phyloP scores from a whole-genome alignment of 495 filamentous ascomycete genomes.

The Penicillium roqueforti region DNA sequence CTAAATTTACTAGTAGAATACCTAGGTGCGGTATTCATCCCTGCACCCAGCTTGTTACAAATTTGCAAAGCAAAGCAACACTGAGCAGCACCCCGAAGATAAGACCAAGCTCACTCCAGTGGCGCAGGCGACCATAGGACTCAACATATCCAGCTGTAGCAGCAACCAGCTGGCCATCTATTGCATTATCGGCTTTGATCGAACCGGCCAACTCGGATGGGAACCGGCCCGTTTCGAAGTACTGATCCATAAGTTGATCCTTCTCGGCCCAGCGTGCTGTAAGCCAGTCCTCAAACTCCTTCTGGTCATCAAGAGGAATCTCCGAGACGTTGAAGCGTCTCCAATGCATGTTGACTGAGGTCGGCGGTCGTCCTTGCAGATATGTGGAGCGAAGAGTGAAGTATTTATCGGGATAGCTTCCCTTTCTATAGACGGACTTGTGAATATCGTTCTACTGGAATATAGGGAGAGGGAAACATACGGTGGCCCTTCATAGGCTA shows the following conservation, averaged over 20 bases:
- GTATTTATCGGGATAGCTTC: conserved; percentile 59
- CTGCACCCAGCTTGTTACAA: conserved; percentile 8
- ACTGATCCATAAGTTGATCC: conserved; percentile 56
- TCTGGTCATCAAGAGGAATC: conserved; percentile 56
- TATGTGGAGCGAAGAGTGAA: conserved; percentile 63
- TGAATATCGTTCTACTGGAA: conserved; percentile 5
- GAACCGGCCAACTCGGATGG: conserved; percentile 52
- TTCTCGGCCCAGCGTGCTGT: conserved; percentile 59
- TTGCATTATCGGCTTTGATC: conserved; percentile 36
- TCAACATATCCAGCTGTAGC: conserved; percentile 53
- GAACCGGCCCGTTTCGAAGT: conserved; percentile 55
- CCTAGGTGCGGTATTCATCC: conserved; percentile 4
- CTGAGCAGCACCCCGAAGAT: conserved; percentile 50
- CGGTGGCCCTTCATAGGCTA: conserved; percentile 66
- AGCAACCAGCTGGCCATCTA: conserved; percentile 30
- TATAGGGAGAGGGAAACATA: conserved; percentile 33
- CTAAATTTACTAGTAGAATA: background rate
- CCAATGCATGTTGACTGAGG: conserved; percentile 70
- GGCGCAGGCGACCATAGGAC: conserved; percentile 49
- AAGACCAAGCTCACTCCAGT: conserved; percentile 52
- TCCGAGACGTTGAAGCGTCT: conserved; percentile 53
- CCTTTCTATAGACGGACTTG: conserved; percentile 38
- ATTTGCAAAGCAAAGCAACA: conserved; percentile 29
- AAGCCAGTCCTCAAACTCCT: conserved; percentile 57
- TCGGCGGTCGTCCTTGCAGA: conserved; percentile 61